phyloP scores from a whole-genome alignment of 495 filamentous ascomycete species.

The Trichocladium antarcticum region DNA sequence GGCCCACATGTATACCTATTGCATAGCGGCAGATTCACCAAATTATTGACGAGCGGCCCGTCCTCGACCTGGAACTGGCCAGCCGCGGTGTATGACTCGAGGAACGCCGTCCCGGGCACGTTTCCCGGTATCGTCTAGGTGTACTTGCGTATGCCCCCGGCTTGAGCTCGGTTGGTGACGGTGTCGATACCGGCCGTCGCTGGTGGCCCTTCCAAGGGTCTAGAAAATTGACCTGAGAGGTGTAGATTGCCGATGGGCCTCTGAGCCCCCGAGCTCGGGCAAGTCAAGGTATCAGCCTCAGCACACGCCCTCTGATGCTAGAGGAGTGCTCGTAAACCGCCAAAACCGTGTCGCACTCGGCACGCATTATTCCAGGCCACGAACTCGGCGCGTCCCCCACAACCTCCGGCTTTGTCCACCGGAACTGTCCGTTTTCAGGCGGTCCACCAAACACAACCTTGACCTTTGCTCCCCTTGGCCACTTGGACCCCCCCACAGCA shows the following conservation, averaged over 20 bases:
- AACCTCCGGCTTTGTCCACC: constrained; percentile 11
- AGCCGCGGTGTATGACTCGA: constrained; percentile 44
- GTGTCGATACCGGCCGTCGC: constrained; percentile 7
- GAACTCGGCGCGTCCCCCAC: neutral
- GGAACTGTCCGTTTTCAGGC: constrained; percentile 11
- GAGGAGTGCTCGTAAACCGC: constrained; percentile 3
- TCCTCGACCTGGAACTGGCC: constrained; percentile 49
- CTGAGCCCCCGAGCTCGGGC: too few relatives aligned
- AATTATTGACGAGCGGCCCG: constrained; percentile 48
- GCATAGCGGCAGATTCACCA: constrained; percentile 32
- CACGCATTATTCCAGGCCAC: constrained; percentile 5
- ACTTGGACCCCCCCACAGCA: constrained; percentile 8
- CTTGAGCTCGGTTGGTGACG: constrained; percentile 32
- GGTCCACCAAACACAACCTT: constrained; percentile 22
- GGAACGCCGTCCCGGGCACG: constrained; percentile 37
- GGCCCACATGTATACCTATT: constrained; percentile 37
- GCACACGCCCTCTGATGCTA: constrained; percentile 1
- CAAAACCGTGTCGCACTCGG: neutral
- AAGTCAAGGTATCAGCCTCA: neutral
- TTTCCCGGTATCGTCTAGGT: constrained; percentile 45
- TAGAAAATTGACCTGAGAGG: too few relatives aligned
- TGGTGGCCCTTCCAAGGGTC: too few relatives aligned
- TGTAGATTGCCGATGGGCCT: too few relatives aligned
- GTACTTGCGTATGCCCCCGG: constrained; percentile 49
- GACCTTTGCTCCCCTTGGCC: constrained; percentile 23